phyloP scores from a whole-genome alignment of 768 basidiomycete genomes.

The Trametopsis cervina region DNA sequence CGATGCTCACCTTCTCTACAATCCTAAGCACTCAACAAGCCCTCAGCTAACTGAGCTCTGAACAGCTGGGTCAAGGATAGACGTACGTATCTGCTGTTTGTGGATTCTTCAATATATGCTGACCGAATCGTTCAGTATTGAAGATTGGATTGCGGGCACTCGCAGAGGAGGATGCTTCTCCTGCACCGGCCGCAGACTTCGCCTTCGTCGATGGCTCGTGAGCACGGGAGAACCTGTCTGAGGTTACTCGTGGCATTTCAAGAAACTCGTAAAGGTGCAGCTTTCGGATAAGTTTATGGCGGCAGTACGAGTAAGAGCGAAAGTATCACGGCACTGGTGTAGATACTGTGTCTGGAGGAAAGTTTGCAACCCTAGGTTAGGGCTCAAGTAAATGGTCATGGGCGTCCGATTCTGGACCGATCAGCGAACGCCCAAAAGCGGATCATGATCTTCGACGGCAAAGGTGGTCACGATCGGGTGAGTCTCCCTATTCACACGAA shows the following conservation, averaged over 20 bases:
- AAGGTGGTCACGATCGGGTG: no score
- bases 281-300: background rate
- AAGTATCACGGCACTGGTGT: background rate
- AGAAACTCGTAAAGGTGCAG: background rate
- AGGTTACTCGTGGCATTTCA: constrained; percentile 74
- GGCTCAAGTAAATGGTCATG: no score
- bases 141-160: constrained; percentile 78
- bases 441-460: no score
- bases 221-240: constrained; percentile 61
- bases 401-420: no score
- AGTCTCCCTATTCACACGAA: no score
- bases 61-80: background rate
- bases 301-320: background rate
- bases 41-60: background rate
- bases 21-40: constrained; percentile 34
- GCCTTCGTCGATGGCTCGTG: constrained; percentile 53
- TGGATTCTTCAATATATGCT: constrained; percentile 96
- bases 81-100: constrained; percentile 82
- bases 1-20: constrained; percentile 46
- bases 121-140: constrained; percentile 93
- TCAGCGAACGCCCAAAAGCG: no score
- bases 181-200: constrained; percentile 29
- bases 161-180: constrained; percentile 34
- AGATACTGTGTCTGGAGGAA: background rate
- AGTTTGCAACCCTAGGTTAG: background rate